A percentile compares a stretch with the other conserved stretches of the same genome.
Conservation (phyloP, 2,329 filamentous ascomycete species). For the Plenodomus biglobosus region DNA sequence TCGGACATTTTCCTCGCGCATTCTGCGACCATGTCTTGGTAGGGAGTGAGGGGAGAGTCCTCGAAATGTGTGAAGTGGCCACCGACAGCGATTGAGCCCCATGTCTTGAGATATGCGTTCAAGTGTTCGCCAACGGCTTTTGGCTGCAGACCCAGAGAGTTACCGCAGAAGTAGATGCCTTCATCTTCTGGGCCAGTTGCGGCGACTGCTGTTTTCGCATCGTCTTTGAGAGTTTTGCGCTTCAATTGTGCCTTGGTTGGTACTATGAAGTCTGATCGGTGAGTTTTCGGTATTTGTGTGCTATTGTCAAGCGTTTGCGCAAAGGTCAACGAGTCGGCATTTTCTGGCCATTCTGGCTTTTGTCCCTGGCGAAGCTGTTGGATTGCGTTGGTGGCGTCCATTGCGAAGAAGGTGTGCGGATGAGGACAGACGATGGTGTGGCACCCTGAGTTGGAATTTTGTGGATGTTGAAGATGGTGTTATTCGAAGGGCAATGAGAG, state of each 20-base stretch:
- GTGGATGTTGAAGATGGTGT: not conserved
- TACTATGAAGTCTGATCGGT: slow-evolving; percentile 71
- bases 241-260: slow-evolving; percentile 72
- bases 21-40: slow-evolving; percentile 76
- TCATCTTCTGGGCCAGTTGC: slow-evolving; percentile 44
- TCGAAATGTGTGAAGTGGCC: slow-evolving; percentile 74
- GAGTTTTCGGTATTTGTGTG: slow-evolving; percentile 39
- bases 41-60: slow-evolving; percentile 69
- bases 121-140: slow-evolving; percentile 66
- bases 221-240: slow-evolving; percentile 55
- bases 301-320: slow-evolving; percentile 32
- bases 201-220: slow-evolving; percentile 30
- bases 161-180: slow-evolving; percentile 81
- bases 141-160: slow-evolving; percentile 84
- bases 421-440: not conserved
- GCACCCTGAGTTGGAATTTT: not conserved
- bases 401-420: slow-evolving; percentile 3
- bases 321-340: slow-evolving; percentile 27
- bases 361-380: slow-evolving; percentile 31
- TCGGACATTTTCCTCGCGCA: slow-evolving; percentile 69
- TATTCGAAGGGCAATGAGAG: not conserved
- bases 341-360: slow-evolving; percentile 31
- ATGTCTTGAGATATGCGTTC: slow-evolving; percentile 73
- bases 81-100: slow-evolving; percentile 79
- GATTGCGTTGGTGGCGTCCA: slow-evolving; percentile 29